Evolutionary conservation across 352 stramenopile genomes (phyloP), one percentile per base, ranked within the genome.

Genomic region (Globisporangium polare): DNA sequence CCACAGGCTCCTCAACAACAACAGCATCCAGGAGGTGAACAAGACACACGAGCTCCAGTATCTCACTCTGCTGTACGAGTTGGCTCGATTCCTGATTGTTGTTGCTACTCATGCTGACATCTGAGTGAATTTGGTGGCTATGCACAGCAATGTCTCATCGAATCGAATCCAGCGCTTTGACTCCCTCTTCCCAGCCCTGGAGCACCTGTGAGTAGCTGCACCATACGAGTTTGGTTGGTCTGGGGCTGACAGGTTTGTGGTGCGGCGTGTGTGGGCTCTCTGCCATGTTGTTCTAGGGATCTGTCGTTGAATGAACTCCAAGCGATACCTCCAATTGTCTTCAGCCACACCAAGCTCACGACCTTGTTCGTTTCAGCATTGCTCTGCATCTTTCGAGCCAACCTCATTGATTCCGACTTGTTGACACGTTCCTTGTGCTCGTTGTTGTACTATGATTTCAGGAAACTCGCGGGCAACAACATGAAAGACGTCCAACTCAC

Each of bases 1-100:
- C 24, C 12, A 29, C n/a, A 62, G 55, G 29, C 49, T 24, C 35
- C 13, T 62, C 8, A 46, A 54, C 31, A 45, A 55, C 45, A 62
- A 55, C 43, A 37, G 7, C 10, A 53, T 62, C 20, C 12, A 31
- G 22, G 20, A 29, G 2, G 47, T 62, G 15, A 39, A 29, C 3
- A 27, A 53, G 39, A n/a, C 27, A n/a, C 43, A 58, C 12, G 52
- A 10, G 3, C 13, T 49, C 20, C 9, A 49, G 20, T 35, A 3
- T 2, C 53, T 58, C n/a, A 49, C 20, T 1, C 20, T 45, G 10
- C 29, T 58, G 53, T 58, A 47, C 15, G n/a, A n/a, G n/a, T n/a
- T n/a, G n/a, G n/a, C n/a, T n/a, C n/a, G n/a, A n/a, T n/a, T n/a
- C n/a, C n/a, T n/a, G n/a, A n/a, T n/a, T n/a, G n/a, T n/a, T n/a